These are phyloP conservation scores for Cladosporium sp. DNA, from an alignment of 2,329 filamentous ascomycete genomes.

Conservation along the genomic window DNA sequence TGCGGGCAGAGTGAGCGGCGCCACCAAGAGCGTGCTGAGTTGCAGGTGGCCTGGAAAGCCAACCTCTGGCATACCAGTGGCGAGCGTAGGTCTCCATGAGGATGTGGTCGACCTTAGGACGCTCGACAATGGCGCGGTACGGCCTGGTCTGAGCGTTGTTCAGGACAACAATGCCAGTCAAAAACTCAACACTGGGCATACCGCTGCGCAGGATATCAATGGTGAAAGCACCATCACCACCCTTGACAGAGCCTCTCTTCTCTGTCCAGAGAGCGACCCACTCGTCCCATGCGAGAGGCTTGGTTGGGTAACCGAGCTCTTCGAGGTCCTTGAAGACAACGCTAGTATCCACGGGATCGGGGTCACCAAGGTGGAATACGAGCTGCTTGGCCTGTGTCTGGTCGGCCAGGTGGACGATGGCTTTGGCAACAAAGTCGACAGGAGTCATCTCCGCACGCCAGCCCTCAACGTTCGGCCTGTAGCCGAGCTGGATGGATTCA, in stretches of 20 bases:
- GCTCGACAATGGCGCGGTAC: conserved; percentile 57
- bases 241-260: conserved; percentile 63
- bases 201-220: conserved; percentile 77
- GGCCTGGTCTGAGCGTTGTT: conserved; percentile 68
- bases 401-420: conserved; percentile 69
- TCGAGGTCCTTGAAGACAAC: conserved; percentile 64
- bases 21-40: conserved; percentile 50
- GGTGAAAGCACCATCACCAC: conserved; percentile 71
- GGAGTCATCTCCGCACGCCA: conserved; percentile 85
- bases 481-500: conserved; percentile 72
- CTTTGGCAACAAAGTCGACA: conserved; percentile 75
- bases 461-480: conserved; percentile 67
- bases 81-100: conserved; percentile 77
- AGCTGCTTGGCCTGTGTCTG: conserved; percentile 62
- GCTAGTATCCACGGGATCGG: conserved; percentile 66
- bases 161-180: conserved; percentile 70
- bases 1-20: conserved; percentile 45
- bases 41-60: conserved; percentile 65
- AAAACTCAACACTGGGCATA: conserved; percentile 73
- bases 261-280: conserved; percentile 75
- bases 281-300: conserved; percentile 66
- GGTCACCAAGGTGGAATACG: conserved; percentile 73
- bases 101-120: conserved; percentile 67
- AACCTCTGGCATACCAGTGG: conserved; percentile 78
- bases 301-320: conserved; percentile 69